Conservation (phyloP, 2,329 filamentous ascomycete species). For the Talaromyces sp. region DNA sequence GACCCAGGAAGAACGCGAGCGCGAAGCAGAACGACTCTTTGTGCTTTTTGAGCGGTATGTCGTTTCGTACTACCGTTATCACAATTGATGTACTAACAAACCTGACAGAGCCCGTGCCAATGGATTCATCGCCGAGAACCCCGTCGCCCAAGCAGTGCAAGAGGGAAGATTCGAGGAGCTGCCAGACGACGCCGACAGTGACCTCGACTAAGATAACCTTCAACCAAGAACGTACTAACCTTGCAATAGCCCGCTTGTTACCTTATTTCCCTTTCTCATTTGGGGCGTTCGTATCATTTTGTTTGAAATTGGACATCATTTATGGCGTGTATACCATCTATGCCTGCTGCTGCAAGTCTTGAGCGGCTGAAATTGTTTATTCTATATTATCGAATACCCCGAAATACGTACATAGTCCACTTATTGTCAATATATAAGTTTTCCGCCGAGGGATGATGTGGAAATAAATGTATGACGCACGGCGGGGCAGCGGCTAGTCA, state of each 20-base stretch:
- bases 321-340: background rate
- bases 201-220: constrained; percentile 21
- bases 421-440: background rate
- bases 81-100: background rate
- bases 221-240: background rate
- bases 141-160: constrained; percentile 65
- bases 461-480: constrained; percentile 12
- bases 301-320: background rate
- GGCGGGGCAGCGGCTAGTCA: background rate
- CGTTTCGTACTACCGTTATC: background rate
- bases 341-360: background rate
- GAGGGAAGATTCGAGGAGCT: constrained; percentile 71
- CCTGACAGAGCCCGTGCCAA: constrained; percentile 61
- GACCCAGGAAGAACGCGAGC: constrained; percentile 87
- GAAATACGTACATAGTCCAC: background rate
- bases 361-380: background rate
- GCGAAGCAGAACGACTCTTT: constrained; percentile 84
- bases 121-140: constrained; percentile 72
- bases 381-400: background rate
- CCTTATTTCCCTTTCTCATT: background rate
- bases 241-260: background rate
- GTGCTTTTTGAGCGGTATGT: constrained; percentile 79
- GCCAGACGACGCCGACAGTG: constrained; percentile 50
- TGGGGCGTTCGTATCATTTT: background rate
- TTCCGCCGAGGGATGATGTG: background rate